phyloP scores from a whole-genome alignment of 768 basidiomycete genomes.

The Russula sp. region DNA sequence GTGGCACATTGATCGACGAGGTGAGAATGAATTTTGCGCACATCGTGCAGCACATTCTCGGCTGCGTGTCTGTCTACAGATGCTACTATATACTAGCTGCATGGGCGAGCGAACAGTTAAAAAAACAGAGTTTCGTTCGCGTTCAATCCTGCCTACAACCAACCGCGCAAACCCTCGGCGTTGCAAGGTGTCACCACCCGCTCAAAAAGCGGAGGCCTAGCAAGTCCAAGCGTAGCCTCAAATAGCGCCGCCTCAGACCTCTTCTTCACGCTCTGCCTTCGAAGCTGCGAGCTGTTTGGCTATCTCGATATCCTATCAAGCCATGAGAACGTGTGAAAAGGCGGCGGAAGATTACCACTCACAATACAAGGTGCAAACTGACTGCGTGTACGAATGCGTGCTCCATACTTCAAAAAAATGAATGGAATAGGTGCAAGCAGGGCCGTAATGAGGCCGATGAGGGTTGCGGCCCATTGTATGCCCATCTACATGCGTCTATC shows the following conservation, averaged over 20 bases:
- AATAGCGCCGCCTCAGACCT: neutral
- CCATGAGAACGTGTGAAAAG: neutral
- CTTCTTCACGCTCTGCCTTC: neutral
- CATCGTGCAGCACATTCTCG: too few relatives aligned
- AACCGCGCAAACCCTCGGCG: too few relatives aligned
- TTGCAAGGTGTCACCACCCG: too few relatives aligned
- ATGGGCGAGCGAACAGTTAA: too few relatives aligned
- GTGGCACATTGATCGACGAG: neutral
- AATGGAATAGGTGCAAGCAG: neutral
- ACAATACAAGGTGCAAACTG: neutral
- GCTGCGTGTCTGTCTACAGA: too few relatives aligned
- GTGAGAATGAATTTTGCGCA: too few relatives aligned
- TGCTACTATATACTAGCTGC: too few relatives aligned
- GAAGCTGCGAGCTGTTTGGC: conserved; percentile 4
- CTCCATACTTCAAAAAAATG: neutral
- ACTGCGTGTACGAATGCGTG: neutral
- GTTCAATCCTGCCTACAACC: too few relatives aligned
- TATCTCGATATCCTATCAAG: conserved; percentile 11
- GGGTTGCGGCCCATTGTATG: neutral
- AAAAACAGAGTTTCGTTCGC: too few relatives aligned
- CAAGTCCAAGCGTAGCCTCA: too few relatives aligned
- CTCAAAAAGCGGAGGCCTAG: too few relatives aligned
- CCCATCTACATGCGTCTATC: neutral
- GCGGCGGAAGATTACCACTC: neutral
- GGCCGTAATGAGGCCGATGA: neutral